A percentile compares a stretch with the other conserved stretches of the same genome.
phyloP scores from a whole-genome alignment of 2,329 filamentous ascomycete species.

The Diaporthe sp. region DNA sequence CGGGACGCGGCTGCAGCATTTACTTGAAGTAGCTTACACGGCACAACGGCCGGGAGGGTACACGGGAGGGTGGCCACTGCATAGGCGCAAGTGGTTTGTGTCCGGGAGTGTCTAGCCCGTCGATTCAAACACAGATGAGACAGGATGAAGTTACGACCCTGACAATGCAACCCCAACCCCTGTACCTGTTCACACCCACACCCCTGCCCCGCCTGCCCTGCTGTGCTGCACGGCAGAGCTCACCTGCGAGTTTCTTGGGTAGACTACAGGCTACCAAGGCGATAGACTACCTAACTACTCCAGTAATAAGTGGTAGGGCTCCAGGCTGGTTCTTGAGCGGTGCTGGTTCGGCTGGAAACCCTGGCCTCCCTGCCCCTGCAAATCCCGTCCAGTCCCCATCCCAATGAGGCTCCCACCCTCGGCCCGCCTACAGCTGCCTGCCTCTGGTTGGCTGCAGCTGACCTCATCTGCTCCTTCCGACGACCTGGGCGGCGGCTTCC shows the following conservation, averaged over 20 bases:
- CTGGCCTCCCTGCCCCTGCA: constrained; percentile 1
- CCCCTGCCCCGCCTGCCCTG: background rate
- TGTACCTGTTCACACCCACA: constrained; percentile 6
- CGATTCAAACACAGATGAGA: constrained; percentile 47
- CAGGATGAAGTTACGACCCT: constrained; percentile 41
- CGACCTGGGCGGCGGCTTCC: background rate
- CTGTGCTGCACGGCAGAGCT: background rate
- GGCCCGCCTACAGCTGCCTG: constrained; percentile 8
- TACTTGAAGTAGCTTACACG: background rate
- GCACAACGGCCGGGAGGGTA: background rate
- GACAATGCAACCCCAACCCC: constrained; percentile 36
- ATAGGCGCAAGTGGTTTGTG: background rate
- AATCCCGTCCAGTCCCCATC: constrained; percentile 12
- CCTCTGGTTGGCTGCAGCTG: constrained; percentile 4
- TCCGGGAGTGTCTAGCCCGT: constrained; percentile 40
- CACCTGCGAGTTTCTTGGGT: background rate
- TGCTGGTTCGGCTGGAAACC: background rate
- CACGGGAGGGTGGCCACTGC: background rate
- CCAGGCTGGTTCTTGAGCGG: too few relatives aligned
- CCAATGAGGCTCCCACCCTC: constrained; percentile 18
- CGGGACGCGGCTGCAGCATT: background rate
- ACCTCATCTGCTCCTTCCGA: constrained; percentile 31
- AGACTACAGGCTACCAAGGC: too few relatives aligned
- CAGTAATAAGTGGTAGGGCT: background rate
- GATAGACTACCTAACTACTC: too few relatives aligned